These are phyloP conservation scores for Verticillium nonalfalfae DNA, from an alignment of 2,329 filamentous ascomycete genomes.

Conservation along the genomic window DNA sequence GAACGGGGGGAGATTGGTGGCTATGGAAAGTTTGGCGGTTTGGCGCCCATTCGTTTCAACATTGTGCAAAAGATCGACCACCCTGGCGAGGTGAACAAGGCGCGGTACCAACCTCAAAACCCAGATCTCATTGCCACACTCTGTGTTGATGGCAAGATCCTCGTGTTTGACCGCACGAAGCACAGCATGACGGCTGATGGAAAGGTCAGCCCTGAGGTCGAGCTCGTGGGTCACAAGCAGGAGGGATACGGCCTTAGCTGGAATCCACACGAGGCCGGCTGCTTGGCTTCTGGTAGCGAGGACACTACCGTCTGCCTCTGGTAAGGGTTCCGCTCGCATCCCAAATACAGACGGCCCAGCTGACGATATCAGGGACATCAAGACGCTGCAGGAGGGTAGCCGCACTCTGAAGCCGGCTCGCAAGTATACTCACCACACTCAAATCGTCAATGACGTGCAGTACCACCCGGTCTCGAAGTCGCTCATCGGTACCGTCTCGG, in stretches of 20 bases:
- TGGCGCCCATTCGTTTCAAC: constrained; percentile 74
- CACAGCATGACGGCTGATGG: constrained; percentile 73
- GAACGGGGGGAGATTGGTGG: constrained; percentile 90
- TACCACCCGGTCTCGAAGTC: constrained; percentile 82
- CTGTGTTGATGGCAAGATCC: constrained; percentile 77
- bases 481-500: constrained; percentile 88
- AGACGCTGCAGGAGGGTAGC: constrained; percentile 63
- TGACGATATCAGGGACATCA: constrained; percentile 61
- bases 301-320: constrained; percentile 89
- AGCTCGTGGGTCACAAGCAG: constrained; percentile 74
- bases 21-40: constrained; percentile 69
- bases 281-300: constrained; percentile 84
- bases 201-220: constrained; percentile 73
- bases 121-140: constrained; percentile 94
- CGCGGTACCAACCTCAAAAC: constrained; percentile 95
- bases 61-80: constrained; percentile 96
- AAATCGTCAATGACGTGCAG: constrained; percentile 95
- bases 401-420: constrained; percentile 64
- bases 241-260: constrained; percentile 93
- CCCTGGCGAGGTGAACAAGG: constrained; percentile 96
- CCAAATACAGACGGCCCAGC: neutral
- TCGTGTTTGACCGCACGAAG: constrained; percentile 95
- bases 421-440: constrained; percentile 79
- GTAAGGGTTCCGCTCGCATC: constrained; percentile 37
- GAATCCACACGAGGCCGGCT: constrained; percentile 78